Evolutionary conservation across 2,329 filamentous ascomycete species (phyloP), one percentile per base, ranked within the genome.

Genomic region (Pseudocercospora musae): DNA sequence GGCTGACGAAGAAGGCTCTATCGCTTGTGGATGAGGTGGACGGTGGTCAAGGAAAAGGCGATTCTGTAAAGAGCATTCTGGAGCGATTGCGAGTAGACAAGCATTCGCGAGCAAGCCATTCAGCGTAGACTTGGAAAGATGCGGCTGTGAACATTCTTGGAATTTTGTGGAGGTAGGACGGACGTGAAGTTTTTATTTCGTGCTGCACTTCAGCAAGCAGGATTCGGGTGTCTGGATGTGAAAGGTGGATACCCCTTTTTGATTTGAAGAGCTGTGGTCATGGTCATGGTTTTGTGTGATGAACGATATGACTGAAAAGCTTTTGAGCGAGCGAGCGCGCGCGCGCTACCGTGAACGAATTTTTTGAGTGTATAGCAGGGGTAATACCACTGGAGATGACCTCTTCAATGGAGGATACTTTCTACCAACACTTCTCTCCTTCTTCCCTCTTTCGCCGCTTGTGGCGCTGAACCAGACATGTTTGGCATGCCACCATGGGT

Each of bases 1-100:
- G 79, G 46, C 59, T 83, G 68, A 75, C 75, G 50, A 74, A 71
- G 31, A 80, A 79, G 70, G 78, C 78, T 4, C 64, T 79, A 57
- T 74, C 71, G 48, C 72, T 81, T 56, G 76, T 84, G 2, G 73
- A 75, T 8, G 76, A 77, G 27, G 69, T 81, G 5, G 80, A 76
- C 59, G 64, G 57, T 9, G 69, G 69, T 4, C 68, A 68, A 44
- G 76, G 74, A 10, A 76, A 76, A 6, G 78, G 74, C 0, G 76
- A 78, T 15, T 77, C 74, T 2, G 62, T 70, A 44, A 65, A 65
- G 56, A 49, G 55, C 29, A 77, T 81, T 66, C 59, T 81, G 58
- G 78, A 76, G 62, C 74, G 72, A 63, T 66, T 82, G 71, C 70
- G 70, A 52, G 71, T 75, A 15, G 73, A 76, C 18, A 69, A 69